phyloP scores from a whole-genome alignment of 768 basidiomycete species.

The Tylopilus felleus region DNA sequence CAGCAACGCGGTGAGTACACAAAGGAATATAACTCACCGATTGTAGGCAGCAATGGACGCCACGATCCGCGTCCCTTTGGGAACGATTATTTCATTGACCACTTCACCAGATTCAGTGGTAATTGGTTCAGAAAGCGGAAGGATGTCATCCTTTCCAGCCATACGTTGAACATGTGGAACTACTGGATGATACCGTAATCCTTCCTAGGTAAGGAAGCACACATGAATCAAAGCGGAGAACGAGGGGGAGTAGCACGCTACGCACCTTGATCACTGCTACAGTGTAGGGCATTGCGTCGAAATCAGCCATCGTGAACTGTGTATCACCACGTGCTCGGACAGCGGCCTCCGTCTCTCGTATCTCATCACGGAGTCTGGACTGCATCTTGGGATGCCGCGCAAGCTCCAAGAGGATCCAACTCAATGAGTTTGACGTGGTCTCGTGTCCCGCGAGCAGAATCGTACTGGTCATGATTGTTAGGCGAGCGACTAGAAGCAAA shows the following conservation, averaged over 20 bases:
- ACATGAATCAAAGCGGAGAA: slow-evolving; percentile 15
- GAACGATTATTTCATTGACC: slow-evolving; percentile 43
- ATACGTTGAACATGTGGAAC: slow-evolving; percentile 52
- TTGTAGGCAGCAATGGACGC: slow-evolving; percentile 55
- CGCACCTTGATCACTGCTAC: slow-evolving; percentile 33
- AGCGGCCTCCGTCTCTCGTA: slow-evolving; percentile 8
- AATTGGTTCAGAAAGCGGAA: slow-evolving; percentile 57
- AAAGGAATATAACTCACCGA: slow-evolving; percentile 35
- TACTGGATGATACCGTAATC: slow-evolving; percentile 47
- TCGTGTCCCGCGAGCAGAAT: slow-evolving; percentile 44
- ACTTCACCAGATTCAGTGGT: slow-evolving; percentile 42
- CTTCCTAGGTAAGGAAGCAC: slow-evolving; percentile 35
- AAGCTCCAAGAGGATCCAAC: slow-evolving; percentile 64
- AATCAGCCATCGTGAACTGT: slow-evolving; percentile 36
- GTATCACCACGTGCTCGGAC: slow-evolving; percentile 10
- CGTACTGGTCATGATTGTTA: not conserved
- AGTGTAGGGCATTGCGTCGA: slow-evolving; percentile 50
- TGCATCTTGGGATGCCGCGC: slow-evolving; percentile 58
- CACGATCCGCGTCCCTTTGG: slow-evolving; percentile 49
- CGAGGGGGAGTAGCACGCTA: slow-evolving; percentile 11
- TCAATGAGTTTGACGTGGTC: slow-evolving; percentile 55
- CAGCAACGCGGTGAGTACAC: not conserved
- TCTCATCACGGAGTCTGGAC: slow-evolving; percentile 46
- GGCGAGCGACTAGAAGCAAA: not conserved
- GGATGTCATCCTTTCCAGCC: slow-evolving; percentile 49